Evolutionary conservation across 805 yeast genomes (phyloP).

Genomic region (Suhomyces canberraensis): DNA sequence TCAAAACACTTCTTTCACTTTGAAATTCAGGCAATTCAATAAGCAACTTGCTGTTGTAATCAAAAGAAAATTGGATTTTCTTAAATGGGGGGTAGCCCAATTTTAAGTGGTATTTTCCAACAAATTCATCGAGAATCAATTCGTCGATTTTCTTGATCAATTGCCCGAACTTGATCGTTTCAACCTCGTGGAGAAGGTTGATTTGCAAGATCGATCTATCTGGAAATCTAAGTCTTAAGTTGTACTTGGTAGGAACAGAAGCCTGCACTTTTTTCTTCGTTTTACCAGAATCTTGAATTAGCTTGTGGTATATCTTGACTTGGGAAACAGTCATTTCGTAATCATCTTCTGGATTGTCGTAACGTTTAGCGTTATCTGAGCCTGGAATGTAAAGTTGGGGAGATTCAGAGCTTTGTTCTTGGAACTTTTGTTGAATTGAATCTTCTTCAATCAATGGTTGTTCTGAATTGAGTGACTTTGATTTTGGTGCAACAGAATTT

Average conservation of each 20-base stretch:
- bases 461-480: too few relatives aligned
- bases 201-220: conserved; percentile 36
- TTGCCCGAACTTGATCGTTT: conserved; percentile 31
- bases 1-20: conserved; percentile 28
- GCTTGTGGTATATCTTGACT: conserved; percentile 35
- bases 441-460: neutral
- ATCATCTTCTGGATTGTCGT: conserved; percentile 43
- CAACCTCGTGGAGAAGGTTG: conserved; percentile 22
- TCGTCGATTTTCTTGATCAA: conserved; percentile 35
- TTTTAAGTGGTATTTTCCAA: conserved; percentile 29
- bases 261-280: conserved; percentile 13
- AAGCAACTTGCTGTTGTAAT: conserved; percentile 23
- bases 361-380: conserved; percentile 9
- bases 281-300: conserved; percentile 26
- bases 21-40: conserved; percentile 29
- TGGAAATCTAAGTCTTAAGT: conserved; percentile 37
- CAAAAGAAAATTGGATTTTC: conserved; percentile 25
- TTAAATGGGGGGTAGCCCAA: conserved; percentile 39
- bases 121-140: conserved; percentile 23
- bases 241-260: conserved; percentile 22
- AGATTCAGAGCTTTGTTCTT: conserved; percentile 6
- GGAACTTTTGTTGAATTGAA: neutral
- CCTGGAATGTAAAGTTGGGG: conserved; percentile 23
- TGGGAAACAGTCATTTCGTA: conserved; percentile 38
- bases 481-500: too few relatives aligned